Percentiles rank a stretch among this genome's conserved stretches.
Conservation (phyloP, 1,284 basidiomycete species). For the Rhodotorula sp. region DNA sequence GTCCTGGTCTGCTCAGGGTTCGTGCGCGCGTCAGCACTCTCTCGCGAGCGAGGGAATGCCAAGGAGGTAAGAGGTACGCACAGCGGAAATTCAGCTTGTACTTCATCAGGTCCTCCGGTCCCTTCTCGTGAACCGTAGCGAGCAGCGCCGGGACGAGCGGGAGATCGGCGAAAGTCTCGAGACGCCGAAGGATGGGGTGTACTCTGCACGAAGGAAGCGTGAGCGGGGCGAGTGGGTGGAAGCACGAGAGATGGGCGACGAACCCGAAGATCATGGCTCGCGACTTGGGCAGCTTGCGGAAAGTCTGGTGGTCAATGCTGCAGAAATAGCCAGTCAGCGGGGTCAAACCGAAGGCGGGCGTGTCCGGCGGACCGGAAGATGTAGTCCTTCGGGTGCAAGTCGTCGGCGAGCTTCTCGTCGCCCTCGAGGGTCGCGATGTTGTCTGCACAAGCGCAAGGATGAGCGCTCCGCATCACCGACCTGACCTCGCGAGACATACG, state of each 20-base stretch:
- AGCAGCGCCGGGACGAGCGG: slow-evolving; percentile 54
- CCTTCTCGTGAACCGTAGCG: slow-evolving; percentile 52
- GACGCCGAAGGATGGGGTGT: slow-evolving; percentile 53
- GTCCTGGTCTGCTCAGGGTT: slow-evolving; percentile 12
- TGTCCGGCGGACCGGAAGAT: slow-evolving; percentile 32
- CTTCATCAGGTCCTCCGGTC: slow-evolving; percentile 51
- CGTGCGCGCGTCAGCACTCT: not conserved
- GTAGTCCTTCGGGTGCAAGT: slow-evolving; percentile 48
- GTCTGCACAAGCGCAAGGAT: slow-evolving; percentile 20
- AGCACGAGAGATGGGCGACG: not conserved
- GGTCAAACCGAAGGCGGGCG: not conserved
- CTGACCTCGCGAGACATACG: slow-evolving; percentile 27
- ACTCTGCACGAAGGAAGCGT: slow-evolving; percentile 44
- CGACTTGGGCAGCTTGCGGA: slow-evolving; percentile 55
- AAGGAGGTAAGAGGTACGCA: not conserved
- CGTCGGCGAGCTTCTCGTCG: slow-evolving; percentile 47
- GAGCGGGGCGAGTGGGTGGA: not conserved
- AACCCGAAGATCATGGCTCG: slow-evolving; percentile 17
- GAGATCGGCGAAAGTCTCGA: slow-evolving; percentile 53
- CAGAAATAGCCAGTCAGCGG: not conserved
- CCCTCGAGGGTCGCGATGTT: slow-evolving; percentile 49
- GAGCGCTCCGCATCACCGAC: not conserved
- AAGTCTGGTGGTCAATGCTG: slow-evolving; percentile 51
- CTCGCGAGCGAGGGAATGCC: not conserved
- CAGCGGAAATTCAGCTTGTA: slow-evolving; percentile 53